phyloP scores from a whole-genome alignment of 495 filamentous ascomycete genomes.

The Xylaria venustula region DNA sequence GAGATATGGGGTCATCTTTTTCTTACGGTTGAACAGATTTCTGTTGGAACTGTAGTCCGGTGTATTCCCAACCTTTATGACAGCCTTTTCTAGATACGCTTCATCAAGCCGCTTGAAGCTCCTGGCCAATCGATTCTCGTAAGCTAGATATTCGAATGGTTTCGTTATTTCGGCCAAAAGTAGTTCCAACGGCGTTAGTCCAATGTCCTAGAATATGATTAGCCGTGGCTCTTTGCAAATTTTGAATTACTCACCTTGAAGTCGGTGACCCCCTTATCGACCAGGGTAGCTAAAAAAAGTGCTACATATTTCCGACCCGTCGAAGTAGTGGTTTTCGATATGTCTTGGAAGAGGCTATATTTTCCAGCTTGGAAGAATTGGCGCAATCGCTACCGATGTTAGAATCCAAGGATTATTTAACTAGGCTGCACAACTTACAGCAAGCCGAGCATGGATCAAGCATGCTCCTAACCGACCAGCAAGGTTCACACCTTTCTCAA shows the following conservation, averaged over 20 bases:
- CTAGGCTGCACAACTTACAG: background rate
- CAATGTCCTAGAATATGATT: slow-evolving; percentile 26
- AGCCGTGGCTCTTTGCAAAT: background rate
- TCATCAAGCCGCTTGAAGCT: slow-evolving; percentile 32
- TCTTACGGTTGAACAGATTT: slow-evolving; percentile 36
- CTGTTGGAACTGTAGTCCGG: slow-evolving; percentile 42
- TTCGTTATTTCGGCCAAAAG: slow-evolving; percentile 41
- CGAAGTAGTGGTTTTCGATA: slow-evolving; percentile 28
- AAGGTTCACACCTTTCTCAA: slow-evolving; percentile 38
- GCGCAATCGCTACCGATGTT: slow-evolving; percentile 22
- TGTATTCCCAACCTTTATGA: slow-evolving; percentile 24
- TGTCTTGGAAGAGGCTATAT: slow-evolving; percentile 36
- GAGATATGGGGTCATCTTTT: background rate
- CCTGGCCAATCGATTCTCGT: slow-evolving; percentile 44
- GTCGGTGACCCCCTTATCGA: slow-evolving; percentile 37
- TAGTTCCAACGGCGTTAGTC: slow-evolving; percentile 32
- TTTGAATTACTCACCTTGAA: slow-evolving; percentile 24
- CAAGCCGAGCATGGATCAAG: slow-evolving; percentile 40
- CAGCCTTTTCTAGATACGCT: slow-evolving; percentile 31
- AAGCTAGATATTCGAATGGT: slow-evolving; percentile 33
- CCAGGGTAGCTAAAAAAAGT: slow-evolving; percentile 40
- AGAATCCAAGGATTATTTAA: background rate
- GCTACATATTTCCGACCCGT: slow-evolving; percentile 35
- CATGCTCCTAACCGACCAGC: slow-evolving; percentile 38
- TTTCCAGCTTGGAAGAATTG: slow-evolving; percentile 39